These are phyloP conservation scores for Aspergillus wentii DNA, from an alignment of 495 filamentous ascomycete species.

Conservation along the genomic window DNA sequence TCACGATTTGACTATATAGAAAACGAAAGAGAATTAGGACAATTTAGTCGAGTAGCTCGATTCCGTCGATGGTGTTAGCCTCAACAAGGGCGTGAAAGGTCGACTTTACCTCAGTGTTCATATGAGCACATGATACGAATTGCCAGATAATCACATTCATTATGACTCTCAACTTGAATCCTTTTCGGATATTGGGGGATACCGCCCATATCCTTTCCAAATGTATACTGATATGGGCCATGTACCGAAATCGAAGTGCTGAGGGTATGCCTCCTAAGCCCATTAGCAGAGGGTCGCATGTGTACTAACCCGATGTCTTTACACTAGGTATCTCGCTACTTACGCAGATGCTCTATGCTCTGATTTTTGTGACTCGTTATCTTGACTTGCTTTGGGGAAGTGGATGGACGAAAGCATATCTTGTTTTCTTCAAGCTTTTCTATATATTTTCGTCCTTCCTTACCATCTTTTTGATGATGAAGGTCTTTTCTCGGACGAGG, in stretches of 20 bases:
- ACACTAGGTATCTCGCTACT: conserved; percentile 80
- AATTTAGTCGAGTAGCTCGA: too few relatives aligned
- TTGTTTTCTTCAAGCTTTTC: conserved; percentile 73
- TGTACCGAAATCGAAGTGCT: conserved; percentile 80
- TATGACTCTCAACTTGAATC: conserved; percentile 47
- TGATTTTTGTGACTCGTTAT: conserved; percentile 85
- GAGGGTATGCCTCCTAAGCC: conserved; percentile 77
- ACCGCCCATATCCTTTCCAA: conserved; percentile 79
- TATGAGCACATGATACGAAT: too few relatives aligned
- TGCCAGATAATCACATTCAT: too few relatives aligned
- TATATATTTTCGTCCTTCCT: conserved; percentile 84
- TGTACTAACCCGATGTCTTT: conserved; percentile 10
- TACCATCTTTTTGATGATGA: conserved; percentile 81
- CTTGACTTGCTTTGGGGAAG: conserved; percentile 64
- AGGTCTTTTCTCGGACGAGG: conserved; percentile 77
- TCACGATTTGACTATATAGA: too few relatives aligned
- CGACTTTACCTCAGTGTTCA: too few relatives aligned
- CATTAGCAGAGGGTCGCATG: background rate
- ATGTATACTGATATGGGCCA: conserved; percentile 84
- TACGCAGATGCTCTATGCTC: conserved; percentile 81
- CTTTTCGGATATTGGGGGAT: conserved; percentile 79
- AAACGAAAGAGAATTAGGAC: too few relatives aligned
- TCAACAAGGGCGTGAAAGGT: too few relatives aligned
- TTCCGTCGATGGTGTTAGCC: too few relatives aligned
- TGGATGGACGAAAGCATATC: conserved; percentile 55